Evolutionary conservation across 31 red algal species (phyloP), one percentile per base, ranked within the genome.

Genomic region (Asparagopsis taxiformis): DNA sequence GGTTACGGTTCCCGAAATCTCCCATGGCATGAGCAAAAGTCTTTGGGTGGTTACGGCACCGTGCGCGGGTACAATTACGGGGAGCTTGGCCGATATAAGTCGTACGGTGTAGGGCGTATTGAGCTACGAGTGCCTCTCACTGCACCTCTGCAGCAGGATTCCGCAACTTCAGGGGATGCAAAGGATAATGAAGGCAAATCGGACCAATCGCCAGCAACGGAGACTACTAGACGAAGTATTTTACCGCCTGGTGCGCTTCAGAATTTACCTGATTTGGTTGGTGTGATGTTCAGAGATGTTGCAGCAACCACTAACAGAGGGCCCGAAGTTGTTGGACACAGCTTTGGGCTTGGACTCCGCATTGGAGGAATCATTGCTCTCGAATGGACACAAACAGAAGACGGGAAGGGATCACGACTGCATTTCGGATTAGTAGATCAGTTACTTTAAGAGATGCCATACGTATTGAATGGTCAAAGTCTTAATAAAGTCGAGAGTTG

Each of bases 21-120:
- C 6, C 82, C 82, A 7, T 86, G 69, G 69, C 80, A 84, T 52
- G 80, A 84, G 31, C 80, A 84, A 31, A 84, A 58, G 43, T 74
- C 80, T 22, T 68, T 84, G 39, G 80, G 80, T 17, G 80, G 80
- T 17, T 58, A 63, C 25, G 57, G 51, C 20, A 84, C 41, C 37
- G 80, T 84, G 0, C 68, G 80, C 24, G 80, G 80, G 3, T 84
- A 84, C 56, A 51, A 31, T 6, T 86, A 76, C 39, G 82, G 82
- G 31, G 70, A 86, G 52, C 60, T 86, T 10, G 82, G 82, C 20
- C 44, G 70, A 39, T 74, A 75, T 26, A 66, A 68, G 51, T 68
- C 71, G 28, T 86, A 69, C 39, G 82, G 31, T 31, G 53, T 59
- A 3, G 80, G 66, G 19, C 48, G 80, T 17, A 49, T 62, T 16